Evolutionary conservation across 164 flowering plant genomes (phyloP), one percentile per base, ranked within the genome.

Genomic region (Vitis labrusca): DNA sequence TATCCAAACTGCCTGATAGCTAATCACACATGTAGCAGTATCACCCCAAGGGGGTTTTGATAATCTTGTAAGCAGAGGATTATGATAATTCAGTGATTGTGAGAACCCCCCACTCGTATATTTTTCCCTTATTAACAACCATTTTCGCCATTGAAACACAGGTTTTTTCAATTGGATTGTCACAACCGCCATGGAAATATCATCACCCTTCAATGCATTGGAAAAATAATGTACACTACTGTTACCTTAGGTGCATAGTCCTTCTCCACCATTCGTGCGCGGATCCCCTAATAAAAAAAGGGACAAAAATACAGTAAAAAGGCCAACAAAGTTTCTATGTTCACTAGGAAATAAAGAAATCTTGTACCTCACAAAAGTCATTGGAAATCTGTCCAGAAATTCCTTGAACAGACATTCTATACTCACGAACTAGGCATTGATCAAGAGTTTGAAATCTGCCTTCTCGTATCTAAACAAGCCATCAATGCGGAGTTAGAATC

Each of bases 231-330:
- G 57, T 17, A 23, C 14, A 44, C 14, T 65, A 56, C 29, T 8
- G 2, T 17, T 78, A 84, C 87, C 87, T 82, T 84, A n/a, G 85
- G 87, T 10, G 79, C 71, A 16, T 67, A 63, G 75, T 84, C 85
- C 73, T 68, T 82, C 66, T 82, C 85, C 56, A 84, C 82, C 78
- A 84, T 17, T 63, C 82, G 72, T 48, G 87, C 85, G 19, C 87
- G 78, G 19, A 84, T 78, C 5, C 87, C 87, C 87, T 84, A 61
- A 52, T 9, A 55, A 62, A 1, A 23, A 1, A 1, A 23, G 27
- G 27, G 27, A 23, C 27, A 23, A 12, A 60, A 23, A 32, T 5
- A 54, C 3, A 59, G 10, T 51, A 59, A 15, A 37, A 23, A 6
- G 2, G 19, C 49, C 6, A 59, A 54, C n/a, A 56, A 19, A 50